A percentile compares a stretch with the other conserved stretches of the same genome.
Evolutionary conservation across 306 rosid species (phyloP).

Genomic region (Rosa rugosa): DNA sequence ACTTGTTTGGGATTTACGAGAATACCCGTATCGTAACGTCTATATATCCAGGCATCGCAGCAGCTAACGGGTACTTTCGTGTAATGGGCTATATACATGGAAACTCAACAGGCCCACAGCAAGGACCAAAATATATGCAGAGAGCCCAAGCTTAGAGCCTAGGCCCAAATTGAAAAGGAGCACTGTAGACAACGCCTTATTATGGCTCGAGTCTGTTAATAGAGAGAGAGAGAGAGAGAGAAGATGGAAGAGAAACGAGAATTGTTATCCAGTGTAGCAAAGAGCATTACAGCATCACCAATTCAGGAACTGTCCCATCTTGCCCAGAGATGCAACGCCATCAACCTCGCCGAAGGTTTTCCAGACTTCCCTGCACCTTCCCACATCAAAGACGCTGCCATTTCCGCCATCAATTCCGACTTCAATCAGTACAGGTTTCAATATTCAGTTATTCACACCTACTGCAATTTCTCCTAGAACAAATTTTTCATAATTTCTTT

Average conservation of each 20-base stretch:
- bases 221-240: neutral
- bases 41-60: neutral
- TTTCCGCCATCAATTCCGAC: conserved; percentile 73
- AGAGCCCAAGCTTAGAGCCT: neutral
- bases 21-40: neutral
- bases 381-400: conserved; percentile 64
- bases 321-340: conserved; percentile 68
- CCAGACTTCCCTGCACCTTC: conserved; percentile 83
- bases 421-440: conserved; percentile 73
- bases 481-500: neutral
- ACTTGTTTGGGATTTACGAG: neutral
- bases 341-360: conserved; percentile 90
- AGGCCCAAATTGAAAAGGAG: neutral
- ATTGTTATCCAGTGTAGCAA: conserved; percentile 52
- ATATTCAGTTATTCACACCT: neutral
- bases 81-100: too few species aligned
- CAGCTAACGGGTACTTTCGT: neutral
- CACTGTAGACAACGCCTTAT: too few species aligned
- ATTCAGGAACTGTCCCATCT: conserved; percentile 78
- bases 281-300: conserved; percentile 64
- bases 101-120: too few species aligned
- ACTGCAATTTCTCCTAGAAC: neutral
- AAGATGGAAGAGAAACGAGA: conserved; percentile 50
- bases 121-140: too few species aligned
- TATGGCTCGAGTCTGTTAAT: neutral